These are phyloP conservation scores for Lablab purpureus DNA, from an alignment of 306 rosid species.

Conservation along the genomic window DNA sequence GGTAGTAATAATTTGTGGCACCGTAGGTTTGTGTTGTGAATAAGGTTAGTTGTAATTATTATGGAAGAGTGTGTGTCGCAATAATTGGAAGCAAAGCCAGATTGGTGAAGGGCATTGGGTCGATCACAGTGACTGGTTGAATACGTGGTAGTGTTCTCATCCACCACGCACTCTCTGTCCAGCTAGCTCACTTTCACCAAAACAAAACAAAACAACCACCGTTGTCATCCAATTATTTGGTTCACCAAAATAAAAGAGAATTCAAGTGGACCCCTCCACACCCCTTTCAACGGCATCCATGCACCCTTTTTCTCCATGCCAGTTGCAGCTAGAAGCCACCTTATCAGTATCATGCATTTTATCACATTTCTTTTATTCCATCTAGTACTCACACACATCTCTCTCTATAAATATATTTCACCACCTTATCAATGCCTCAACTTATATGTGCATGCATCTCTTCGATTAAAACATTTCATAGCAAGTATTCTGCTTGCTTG, in stretches of 20 bases:
- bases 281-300: conserved; percentile 28
- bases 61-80: conserved; percentile 22
- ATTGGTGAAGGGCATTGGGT: too few species aligned
- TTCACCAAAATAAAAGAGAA: conserved; percentile 32
- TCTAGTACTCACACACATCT: conserved; percentile 30
- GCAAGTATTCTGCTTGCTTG: background rate
- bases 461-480: background rate
- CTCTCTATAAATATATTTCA: conserved; percentile 28
- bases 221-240: conserved; percentile 32
- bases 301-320: conserved; percentile 30
- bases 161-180: conserved; percentile 44
- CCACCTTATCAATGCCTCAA: conserved; percentile 36
- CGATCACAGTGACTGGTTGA: background rate
- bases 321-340: conserved; percentile 43
- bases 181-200: conserved; percentile 51
- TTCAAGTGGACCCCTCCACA: conserved; percentile 14
- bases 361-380: conserved; percentile 12
- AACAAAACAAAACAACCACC: background rate
- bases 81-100: conserved; percentile 36
- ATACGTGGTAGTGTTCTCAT: conserved; percentile 39
- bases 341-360: background rate
- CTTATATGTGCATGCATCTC: background rate
- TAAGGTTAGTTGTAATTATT: background rate
- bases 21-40: too few species aligned
- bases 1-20: too few species aligned